Percentiles rank a stretch among this genome's conserved stretches.
Conservation (phyloP, 345 rosid species). For the Ailanthus altissimus region DNA sequence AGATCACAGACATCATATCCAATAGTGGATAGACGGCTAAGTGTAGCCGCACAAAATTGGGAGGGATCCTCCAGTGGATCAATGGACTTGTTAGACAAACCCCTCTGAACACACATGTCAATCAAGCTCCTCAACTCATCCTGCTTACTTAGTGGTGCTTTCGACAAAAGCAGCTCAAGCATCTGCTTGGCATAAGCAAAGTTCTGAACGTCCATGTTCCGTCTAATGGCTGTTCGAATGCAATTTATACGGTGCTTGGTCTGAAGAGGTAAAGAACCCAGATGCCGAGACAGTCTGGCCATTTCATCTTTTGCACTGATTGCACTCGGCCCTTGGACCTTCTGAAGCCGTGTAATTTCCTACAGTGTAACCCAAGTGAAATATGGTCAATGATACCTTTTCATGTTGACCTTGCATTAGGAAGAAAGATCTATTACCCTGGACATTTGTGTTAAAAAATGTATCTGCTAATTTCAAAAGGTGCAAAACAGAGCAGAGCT, state of each 20-base stretch:
- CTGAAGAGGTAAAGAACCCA: constrained; percentile 83
- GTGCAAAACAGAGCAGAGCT: not conserved
- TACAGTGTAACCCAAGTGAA: constrained; percentile 28
- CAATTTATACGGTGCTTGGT: constrained; percentile 97
- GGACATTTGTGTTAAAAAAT: not conserved
- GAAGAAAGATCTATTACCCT: too few relatives aligned
- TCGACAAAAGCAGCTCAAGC: constrained; percentile 91
- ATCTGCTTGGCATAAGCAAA: constrained; percentile 88
- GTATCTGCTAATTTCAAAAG: not conserved
- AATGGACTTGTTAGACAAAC: constrained; percentile 83
- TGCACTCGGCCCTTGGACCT: constrained; percentile 88
- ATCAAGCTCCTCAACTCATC: constrained; percentile 85
- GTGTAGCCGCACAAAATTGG: constrained; percentile 93
- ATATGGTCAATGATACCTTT: constrained; percentile 9
- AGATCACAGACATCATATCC: constrained; percentile 96
- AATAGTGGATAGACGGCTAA: constrained; percentile 90
- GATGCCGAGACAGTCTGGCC: constrained; percentile 92
- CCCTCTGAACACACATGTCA: constrained; percentile 90
- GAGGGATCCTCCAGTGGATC: constrained; percentile 96
- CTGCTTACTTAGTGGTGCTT: constrained; percentile 90
- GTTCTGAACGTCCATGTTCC: constrained; percentile 98
- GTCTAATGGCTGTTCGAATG: constrained; percentile 88
- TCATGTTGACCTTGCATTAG: not conserved
- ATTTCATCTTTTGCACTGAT: constrained; percentile 97
- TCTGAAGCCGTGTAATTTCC: constrained; percentile 91